Evolutionary conservation across 2,329 filamentous ascomycete species (phyloP).

Genomic region (Cladosporium phlei): DNA sequence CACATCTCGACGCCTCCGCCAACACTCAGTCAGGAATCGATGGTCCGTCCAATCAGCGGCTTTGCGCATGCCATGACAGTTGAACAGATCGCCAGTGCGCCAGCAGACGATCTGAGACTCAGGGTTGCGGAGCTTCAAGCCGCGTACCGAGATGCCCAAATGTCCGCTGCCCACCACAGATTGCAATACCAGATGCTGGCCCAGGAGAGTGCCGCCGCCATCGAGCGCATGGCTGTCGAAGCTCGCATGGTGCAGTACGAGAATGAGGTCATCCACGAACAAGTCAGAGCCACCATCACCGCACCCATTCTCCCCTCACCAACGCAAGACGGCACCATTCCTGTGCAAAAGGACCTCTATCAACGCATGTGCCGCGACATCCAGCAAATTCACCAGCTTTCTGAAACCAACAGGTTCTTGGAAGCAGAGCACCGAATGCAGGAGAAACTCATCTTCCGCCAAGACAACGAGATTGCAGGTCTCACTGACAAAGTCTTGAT

Average conservation of each 20-base stretch:
- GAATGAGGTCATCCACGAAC: constrained; percentile 77
- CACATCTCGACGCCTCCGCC: constrained; percentile 48
- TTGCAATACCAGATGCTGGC: constrained; percentile 80
- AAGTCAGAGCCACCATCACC: constrained; percentile 53
- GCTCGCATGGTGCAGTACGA: constrained; percentile 87
- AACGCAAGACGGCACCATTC: constrained; percentile 39
- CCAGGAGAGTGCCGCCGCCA: constrained; percentile 77
- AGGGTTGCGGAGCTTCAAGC: constrained; percentile 51
- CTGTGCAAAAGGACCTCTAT: constrained; percentile 50
- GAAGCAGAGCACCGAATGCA: constrained; percentile 64
- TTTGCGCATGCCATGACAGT: constrained; percentile 36
- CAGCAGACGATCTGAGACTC: constrained; percentile 48
- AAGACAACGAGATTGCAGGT: constrained; percentile 66
- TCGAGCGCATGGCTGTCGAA: constrained; percentile 83
- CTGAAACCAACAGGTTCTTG: constrained; percentile 61
- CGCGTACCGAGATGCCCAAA: constrained; percentile 63
- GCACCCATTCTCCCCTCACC: constrained; percentile 40
- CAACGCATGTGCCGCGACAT: constrained; percentile 47
- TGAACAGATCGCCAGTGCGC: constrained; percentile 50
- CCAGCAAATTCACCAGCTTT: constrained; percentile 59
- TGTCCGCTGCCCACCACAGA: constrained; percentile 84
- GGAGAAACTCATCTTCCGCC: constrained; percentile 72
- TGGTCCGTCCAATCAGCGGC: constrained; percentile 14
- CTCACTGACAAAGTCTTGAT: constrained; percentile 72
- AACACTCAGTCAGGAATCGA: constrained; percentile 24